Conservation (phyloP, 129 eudicot genomes). For the Deinandra increscens region DNA sequence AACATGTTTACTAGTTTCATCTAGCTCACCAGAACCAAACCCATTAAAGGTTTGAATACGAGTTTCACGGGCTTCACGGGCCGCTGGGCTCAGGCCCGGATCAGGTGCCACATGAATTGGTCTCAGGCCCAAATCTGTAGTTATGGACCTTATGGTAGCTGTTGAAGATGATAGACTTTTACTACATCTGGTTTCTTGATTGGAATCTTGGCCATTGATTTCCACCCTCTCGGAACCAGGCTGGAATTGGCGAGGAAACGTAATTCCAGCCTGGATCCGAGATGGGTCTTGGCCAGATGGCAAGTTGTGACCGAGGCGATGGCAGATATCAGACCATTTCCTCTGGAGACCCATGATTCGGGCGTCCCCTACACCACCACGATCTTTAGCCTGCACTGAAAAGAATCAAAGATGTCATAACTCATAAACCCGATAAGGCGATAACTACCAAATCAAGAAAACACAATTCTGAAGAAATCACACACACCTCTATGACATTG, state of each 20-base stretch:
- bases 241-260: slow-evolving; percentile 21
- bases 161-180: slow-evolving; percentile 32
- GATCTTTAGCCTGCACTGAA: slow-evolving; percentile 84
- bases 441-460: background rate
- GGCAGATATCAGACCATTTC: slow-evolving; percentile 85
- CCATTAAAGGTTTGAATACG: slow-evolving; percentile 29
- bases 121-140: slow-evolving; percentile 86
- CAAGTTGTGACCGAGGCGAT: slow-evolving; percentile 45
- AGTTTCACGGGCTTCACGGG: slow-evolving; percentile 15
- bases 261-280: slow-evolving; percentile 23
- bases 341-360: slow-evolving; percentile 51
- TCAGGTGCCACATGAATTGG: slow-evolving; percentile 39
- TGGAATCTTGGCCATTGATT: slow-evolving; percentile 27
- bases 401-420: slow-evolving; percentile 14
- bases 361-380: slow-evolving; percentile 42
- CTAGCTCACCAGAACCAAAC: slow-evolving; percentile 29
- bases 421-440: too few species aligned
- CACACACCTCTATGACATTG: slow-evolving; percentile 54
- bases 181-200: slow-evolving; percentile 28
- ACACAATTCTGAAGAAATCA: slow-evolving; percentile 29
- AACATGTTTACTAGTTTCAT: slow-evolving; percentile 25
- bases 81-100: slow-evolving; percentile 29
- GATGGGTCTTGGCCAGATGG: slow-evolving; percentile 31
- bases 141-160: slow-evolving; percentile 54
- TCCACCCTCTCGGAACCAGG: slow-evolving; percentile 23